Base-by-base conservation (phyloP, 306 rosid genomes). In the Dryas alaskensis region DNA sequence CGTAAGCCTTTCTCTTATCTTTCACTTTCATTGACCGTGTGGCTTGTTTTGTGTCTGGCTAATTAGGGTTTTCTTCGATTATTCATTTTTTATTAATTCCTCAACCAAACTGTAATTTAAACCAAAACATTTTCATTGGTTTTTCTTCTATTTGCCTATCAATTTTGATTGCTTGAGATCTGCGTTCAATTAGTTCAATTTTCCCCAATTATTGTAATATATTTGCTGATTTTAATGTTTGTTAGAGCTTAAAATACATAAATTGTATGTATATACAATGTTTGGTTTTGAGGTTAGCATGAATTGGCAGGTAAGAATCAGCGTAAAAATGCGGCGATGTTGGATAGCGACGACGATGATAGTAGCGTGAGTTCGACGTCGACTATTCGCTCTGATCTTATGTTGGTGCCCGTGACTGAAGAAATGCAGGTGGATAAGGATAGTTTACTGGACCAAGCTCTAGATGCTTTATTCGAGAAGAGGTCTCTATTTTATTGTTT, bases 331-430 rank as follows among this genome's bases (percentile, higher is more conserved):
- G 89, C 92, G 48, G 87, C 83, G 22, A 75, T 85, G 80, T 60
- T 88, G 59, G 97, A 90, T 59, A 85, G 84, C 69, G 97, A 93
- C 64, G 96, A 94, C 39, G 98, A 94, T 70, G 79, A 60, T 76
- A 88, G 92, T 76, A 91, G 97, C 79, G 92, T 79, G 77, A 87
- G 95, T 75, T 91, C 97, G 16, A 80, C 96, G 1, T 94, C 98
- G 27, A 86, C 97, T 45, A 63, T 63, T 47, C 92, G 85, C 22
- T 89, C 98, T 4, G 96, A 90, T 77, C 81, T 74, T 11, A 57
- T 89, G 78, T 73, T 84, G 9, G 82, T 86, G 45, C 69, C 84
- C 14, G 96, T 83, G 65, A 78, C 54, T 60, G 96, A 89, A 43
- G 92, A 91, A 54, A 79, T 83, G 72, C 88, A 83, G 12, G 75